These are phyloP conservation scores for Rhipidocladum racemiflorum DNA, from an alignment of 176 grass and related monocot species.

Conservation along the genomic window DNA sequence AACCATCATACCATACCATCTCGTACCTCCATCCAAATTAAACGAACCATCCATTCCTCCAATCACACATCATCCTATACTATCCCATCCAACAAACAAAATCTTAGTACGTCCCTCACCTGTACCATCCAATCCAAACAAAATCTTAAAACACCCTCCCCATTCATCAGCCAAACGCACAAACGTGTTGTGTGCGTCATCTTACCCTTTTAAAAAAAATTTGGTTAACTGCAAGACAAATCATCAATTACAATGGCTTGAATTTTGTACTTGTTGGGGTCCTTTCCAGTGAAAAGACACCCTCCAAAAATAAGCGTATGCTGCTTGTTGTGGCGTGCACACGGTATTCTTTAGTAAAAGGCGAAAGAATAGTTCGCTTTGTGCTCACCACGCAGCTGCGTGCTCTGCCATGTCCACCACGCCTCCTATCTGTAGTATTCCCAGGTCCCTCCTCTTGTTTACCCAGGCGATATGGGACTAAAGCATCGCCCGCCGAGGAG, in stretches of 20 bases:
- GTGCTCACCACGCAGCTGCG: slow-evolving; percentile 36
- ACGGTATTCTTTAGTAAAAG: slow-evolving; percentile 60
- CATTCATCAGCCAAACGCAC: no score
- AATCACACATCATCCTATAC: no score
- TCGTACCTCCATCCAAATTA: no score
- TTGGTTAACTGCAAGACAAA: no score
- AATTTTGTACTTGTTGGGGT: not conserved
- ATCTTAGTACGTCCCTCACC: no score
- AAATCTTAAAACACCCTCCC: no score
- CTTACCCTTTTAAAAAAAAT: no score
- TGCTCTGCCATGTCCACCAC: not conserved
- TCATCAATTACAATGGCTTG: not conserved
- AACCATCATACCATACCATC: no score
- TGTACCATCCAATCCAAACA: no score
- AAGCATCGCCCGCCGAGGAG: not conserved
- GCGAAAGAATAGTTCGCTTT: slow-evolving; percentile 57
- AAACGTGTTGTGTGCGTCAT: no score
- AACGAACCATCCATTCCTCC: no score
- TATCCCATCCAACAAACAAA: no score
- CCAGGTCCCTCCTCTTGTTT: not conserved
- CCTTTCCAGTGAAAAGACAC: not conserved
- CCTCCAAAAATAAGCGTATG: slow-evolving; percentile 5
- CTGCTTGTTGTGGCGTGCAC: not conserved
- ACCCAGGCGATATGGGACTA: not conserved
- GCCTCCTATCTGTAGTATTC: not conserved